phyloP scores from a whole-genome alignment of 176 grass and related monocot genomes.

The Oryza glaberrima region DNA sequence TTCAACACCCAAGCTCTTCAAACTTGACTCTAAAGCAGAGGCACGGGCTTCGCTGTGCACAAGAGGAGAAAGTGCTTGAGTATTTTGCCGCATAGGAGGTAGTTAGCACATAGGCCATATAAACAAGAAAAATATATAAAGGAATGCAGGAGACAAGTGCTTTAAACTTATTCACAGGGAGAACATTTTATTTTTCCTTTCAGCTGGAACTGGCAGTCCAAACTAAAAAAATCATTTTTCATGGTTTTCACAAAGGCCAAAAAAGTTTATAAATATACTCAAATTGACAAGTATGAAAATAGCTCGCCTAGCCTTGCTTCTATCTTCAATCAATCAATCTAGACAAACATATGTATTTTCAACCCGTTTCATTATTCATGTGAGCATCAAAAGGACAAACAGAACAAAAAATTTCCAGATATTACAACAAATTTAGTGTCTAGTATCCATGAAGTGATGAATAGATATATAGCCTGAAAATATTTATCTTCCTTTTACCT shows the following conservation, averaged over 20 bases:
- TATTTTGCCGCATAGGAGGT: background rate
- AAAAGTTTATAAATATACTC: background rate
- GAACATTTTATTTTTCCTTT: background rate
- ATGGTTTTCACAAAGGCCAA: background rate
- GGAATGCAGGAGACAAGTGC: background rate
- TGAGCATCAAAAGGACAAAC: background rate
- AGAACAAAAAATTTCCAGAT: background rate
- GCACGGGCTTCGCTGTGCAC: slow-evolving; percentile 72
- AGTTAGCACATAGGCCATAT: background rate
- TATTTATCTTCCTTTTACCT: slow-evolving; percentile 48
- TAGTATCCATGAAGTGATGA: background rate
- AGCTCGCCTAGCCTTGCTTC: background rate
- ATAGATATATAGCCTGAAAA: slow-evolving; percentile 4
- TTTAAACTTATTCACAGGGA: background rate
- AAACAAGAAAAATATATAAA: background rate
- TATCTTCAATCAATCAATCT: background rate
- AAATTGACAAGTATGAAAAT: slow-evolving; percentile 1
- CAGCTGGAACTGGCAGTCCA: background rate
- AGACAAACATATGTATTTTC: background rate
- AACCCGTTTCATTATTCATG: background rate
- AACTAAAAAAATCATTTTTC: background rate
- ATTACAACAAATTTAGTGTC: background rate
- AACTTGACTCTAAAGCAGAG: slow-evolving; percentile 82
- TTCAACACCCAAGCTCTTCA: slow-evolving; percentile 93
- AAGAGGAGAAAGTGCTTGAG: slow-evolving; percentile 37